phyloP scores from a whole-genome alignment of 1,284 basidiomycete genomes.

The Schizophyllum commune region DNA sequence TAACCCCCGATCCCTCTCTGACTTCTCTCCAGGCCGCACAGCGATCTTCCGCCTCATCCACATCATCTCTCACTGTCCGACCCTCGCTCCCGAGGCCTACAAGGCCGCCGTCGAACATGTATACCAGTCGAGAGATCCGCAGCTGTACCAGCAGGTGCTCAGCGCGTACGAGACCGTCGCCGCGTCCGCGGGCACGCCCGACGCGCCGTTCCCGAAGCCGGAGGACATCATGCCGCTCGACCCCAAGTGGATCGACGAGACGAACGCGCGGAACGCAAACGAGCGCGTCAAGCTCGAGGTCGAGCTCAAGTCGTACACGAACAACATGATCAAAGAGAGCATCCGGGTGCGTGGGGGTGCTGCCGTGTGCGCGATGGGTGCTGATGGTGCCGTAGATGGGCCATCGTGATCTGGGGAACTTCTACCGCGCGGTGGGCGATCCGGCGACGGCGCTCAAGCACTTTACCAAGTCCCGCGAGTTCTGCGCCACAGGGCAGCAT shows the following conservation, averaged over 20 bases:
- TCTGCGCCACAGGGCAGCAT: constrained; percentile 77
- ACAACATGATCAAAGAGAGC: constrained; percentile 93
- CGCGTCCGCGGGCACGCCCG: constrained; percentile 21
- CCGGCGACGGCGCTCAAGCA: constrained; percentile 63
- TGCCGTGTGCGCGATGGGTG: too few species aligned
- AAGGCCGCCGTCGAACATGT: constrained; percentile 56
- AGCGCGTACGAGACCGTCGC: constrained; percentile 49
- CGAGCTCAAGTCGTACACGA: constrained; percentile 83
- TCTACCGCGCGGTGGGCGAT: constrained; percentile 66
- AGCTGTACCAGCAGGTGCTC: constrained; percentile 48
- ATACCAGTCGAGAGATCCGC: constrained; percentile 51
- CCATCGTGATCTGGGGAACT: constrained; percentile 76
- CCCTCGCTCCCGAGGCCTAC: constrained; percentile 62
- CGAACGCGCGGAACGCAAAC: constrained; percentile 47
- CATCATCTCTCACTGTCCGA: constrained; percentile 55
- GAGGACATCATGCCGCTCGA: constrained; percentile 42
- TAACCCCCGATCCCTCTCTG: not conserved
- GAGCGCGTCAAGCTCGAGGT: constrained; percentile 75
- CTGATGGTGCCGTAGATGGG: constrained; percentile 52
- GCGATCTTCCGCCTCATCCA: constrained; percentile 62
- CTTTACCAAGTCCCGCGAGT: constrained; percentile 81
- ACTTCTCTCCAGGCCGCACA: constrained; percentile 44
- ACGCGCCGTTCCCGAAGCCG: constrained; percentile 36
- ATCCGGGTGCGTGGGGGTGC: constrained; percentile 55
- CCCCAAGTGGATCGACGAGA: constrained; percentile 61